Evolutionary conservation across 106 monocot species (phyloP), one percentile per base, ranked within the genome.

Genomic region (Hemerocallis citrina): DNA sequence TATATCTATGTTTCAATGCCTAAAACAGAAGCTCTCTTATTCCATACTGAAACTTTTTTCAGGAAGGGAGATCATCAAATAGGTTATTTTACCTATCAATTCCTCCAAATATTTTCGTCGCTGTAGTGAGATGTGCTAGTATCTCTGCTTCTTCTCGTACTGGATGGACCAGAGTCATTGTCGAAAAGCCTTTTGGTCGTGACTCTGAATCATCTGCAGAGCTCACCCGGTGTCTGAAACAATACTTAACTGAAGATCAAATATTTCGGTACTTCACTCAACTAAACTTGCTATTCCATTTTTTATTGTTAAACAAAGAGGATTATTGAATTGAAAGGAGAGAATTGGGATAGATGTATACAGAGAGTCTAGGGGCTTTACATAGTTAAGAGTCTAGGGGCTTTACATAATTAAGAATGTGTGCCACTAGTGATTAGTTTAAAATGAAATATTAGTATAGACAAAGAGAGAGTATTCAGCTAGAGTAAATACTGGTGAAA

Each of bases 171-270:
- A 61, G 91, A 23, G 83, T 92, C 16, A 92, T 92, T 44, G 79
- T 92, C 34, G 91, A 92, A 60, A 92, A 92, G 77, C 91, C 91
- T 15, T 92, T 92, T 62, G 91, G 91, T 0, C 79, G 86, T 33
- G 86, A 92, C 44, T 80, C 86, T 10, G 72, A 79, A 41, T 92
- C 91, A 34, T 92, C 91, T 34, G 74, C 68, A 50, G 68, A 78
- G 66, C 86, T 92, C 40, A 92, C 91, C 43, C 23, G 43, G 1
- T 64, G 38, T 56, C 57, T 92, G 24, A 92, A 86, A 57, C 68
- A 77, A 46, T 83, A 80, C 52, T 57, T 92, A 55, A 70, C 52
- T 0, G 91, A 92, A 44, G 86, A 92, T 60, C 91, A 92, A 61
- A 92, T 92, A 68, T 92, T 86, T 69, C 76, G 91, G 91, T 92